phyloP scores from a whole-genome alignment of 1,284 basidiomycete genomes.

The Exsudoporus floridanus region DNA sequence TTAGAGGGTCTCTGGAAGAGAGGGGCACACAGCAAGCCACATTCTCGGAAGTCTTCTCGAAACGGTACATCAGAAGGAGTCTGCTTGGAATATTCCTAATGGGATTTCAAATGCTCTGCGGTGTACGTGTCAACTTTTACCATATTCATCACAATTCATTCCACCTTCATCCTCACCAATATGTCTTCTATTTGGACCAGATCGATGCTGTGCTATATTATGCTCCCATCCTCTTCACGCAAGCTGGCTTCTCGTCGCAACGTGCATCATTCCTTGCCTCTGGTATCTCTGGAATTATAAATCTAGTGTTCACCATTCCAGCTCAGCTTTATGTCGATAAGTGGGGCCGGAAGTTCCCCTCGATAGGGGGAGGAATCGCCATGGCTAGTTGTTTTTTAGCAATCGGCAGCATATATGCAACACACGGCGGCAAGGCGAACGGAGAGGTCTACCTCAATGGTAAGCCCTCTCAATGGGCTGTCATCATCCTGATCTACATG shows the following conservation, averaged over 20 bases:
- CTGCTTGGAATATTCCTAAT: slow-evolving; percentile 48
- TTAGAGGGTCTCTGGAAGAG: slow-evolving; percentile 28
- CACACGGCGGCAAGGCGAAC: slow-evolving; percentile 31
- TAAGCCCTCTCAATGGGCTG: slow-evolving; percentile 40
- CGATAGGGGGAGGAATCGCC: slow-evolving; percentile 45
- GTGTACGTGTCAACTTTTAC: slow-evolving; percentile 24
- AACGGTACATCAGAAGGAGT: slow-evolving; percentile 38
- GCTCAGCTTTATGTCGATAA: slow-evolving; percentile 45
- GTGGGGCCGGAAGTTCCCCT: slow-evolving; percentile 46
- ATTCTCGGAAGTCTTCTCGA: slow-evolving; percentile 35
- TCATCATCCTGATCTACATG: slow-evolving; percentile 49
- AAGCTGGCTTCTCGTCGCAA: slow-evolving; percentile 47
- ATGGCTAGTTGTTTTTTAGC: slow-evolving; percentile 41
- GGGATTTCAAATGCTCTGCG: slow-evolving; percentile 43
- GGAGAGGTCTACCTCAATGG: slow-evolving; percentile 24
- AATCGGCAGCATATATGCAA: slow-evolving; percentile 47
- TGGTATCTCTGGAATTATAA: slow-evolving; percentile 51
- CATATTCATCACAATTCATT: slow-evolving; percentile 8
- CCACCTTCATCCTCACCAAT: slow-evolving; percentile 24
- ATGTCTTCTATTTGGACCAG: slow-evolving; percentile 15
- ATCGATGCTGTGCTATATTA: slow-evolving; percentile 40
- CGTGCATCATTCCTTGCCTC: slow-evolving; percentile 52
- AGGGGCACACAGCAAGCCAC: slow-evolving; percentile 15
- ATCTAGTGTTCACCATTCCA: slow-evolving; percentile 43
- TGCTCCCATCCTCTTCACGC: slow-evolving; percentile 51